Conservation (phyloP, 2,329 filamentous ascomycete genomes). For the Juglanconis sp. region DNA sequence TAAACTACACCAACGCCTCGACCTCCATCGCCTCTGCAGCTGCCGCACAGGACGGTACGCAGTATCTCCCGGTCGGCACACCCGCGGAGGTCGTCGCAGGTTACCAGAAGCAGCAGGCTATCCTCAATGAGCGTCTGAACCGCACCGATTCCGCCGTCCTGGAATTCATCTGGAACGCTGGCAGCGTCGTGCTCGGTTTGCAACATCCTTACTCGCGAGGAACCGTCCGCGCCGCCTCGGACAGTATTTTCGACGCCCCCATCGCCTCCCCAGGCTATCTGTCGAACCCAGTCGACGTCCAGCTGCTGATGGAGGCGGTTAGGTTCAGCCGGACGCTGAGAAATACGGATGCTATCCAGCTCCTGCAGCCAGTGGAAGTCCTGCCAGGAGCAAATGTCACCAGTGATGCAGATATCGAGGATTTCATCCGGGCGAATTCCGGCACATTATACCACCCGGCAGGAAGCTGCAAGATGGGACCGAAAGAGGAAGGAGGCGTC, state of each 20-base stretch:
- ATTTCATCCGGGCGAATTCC: slow-evolving; percentile 21
- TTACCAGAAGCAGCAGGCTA: slow-evolving; percentile 25
- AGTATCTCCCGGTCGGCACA: slow-evolving; percentile 18
- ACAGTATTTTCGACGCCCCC: slow-evolving; percentile 34
- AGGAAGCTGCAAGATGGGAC: slow-evolving; percentile 44
- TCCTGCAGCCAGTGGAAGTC: slow-evolving; percentile 33
- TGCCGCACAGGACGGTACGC: slow-evolving; percentile 23
- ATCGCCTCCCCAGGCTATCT: slow-evolving; percentile 40
- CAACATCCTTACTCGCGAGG: slow-evolving; percentile 48
- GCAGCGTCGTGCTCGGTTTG: slow-evolving; percentile 21
- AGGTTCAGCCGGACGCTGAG: slow-evolving; percentile 32
- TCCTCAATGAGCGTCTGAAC: slow-evolving; percentile 20
- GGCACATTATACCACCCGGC: slow-evolving; percentile 36
- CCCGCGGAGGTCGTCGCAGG: slow-evolving; percentile 23
- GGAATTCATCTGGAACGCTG: slow-evolving; percentile 20
- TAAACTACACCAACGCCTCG: neutral
- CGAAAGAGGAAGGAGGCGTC: slow-evolving; percentile 40
- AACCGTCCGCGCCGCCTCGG: slow-evolving; percentile 47
- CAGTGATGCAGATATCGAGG: slow-evolving; percentile 24
- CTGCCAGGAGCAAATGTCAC: slow-evolving; percentile 32
- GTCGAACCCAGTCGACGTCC: slow-evolving; percentile 50
- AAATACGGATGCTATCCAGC: slow-evolving; percentile 29
- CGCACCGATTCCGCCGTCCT: slow-evolving; percentile 25
- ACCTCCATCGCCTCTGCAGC: slow-evolving; percentile 9
- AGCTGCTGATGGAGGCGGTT: slow-evolving; percentile 38